Conservation (phyloP, 2,329 filamentous ascomycete genomes). For the Arthroderma uncinatum region DNA sequence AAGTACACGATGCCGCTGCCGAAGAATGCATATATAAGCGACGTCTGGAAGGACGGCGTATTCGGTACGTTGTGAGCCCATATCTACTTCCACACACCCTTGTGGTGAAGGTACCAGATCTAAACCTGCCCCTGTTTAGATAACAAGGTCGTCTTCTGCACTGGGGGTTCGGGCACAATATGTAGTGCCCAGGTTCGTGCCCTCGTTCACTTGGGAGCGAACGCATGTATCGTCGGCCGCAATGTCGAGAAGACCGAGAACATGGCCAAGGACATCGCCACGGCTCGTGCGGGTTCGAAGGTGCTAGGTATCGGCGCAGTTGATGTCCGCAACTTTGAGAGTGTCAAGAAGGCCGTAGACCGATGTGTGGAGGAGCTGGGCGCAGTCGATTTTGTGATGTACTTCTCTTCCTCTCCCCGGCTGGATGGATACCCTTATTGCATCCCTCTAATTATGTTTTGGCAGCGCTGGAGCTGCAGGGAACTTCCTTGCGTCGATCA, state of each 20-base stretch:
- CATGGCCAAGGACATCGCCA: conserved; percentile 70
- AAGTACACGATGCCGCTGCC: conserved; percentile 51
- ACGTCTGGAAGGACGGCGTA: conserved; percentile 75
- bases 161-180: conserved; percentile 84
- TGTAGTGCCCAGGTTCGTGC: conserved; percentile 90
- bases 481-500: conserved; percentile 83
- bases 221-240: conserved; percentile 88
- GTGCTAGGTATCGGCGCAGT: conserved; percentile 72
- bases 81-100: too few relatives aligned
- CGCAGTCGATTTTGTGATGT: conserved; percentile 87
- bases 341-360: conserved; percentile 62
- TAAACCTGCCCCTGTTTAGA: conserved; percentile 39
- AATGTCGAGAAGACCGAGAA: conserved; percentile 77
- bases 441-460: neutral
- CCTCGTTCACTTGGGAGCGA: conserved; percentile 77
- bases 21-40: conserved; percentile 65
- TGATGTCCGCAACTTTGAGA: conserved; percentile 62
- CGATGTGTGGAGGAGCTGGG: conserved; percentile 73
- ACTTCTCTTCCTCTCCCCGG: conserved; percentile 25
- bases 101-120: neutral
- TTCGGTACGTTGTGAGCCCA: conserved; percentile 55
- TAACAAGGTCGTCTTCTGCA: conserved; percentile 86
- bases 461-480: conserved; percentile 79
- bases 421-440: neutral
- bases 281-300: conserved; percentile 63